Evolutionary conservation across 176 grass and related monocot genomes (phyloP), one percentile per base, ranked within the genome.

Genomic region (Bromus sterilis): DNA sequence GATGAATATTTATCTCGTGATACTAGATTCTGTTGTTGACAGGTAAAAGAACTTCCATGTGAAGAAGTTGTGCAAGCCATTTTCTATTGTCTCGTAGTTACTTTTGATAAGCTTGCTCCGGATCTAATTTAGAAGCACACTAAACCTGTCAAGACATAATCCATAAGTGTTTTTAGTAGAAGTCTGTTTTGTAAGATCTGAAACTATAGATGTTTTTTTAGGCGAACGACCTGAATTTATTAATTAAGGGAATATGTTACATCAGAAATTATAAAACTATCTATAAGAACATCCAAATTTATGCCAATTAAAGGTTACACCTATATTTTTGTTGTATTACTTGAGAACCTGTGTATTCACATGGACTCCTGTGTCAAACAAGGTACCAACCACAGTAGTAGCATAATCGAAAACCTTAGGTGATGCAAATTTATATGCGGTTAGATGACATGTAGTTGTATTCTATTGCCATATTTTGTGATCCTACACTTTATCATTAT

Each of bases 101-200:
- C 65, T 30, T 79, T 7, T 6, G 57, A 32, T 75, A 60, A 41
- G 12, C 29, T 56, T 75, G 36, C 20, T 28, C 79, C 28, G 43
- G n/a, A 31, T 73, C 37, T 60, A 73, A 73, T 20, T 66, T 60
- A 82, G 55, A 59, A 32, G 67, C 67, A 61, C 69, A 82, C 26
- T 37, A 60, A 43, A 59, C 55, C 53, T 82, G 11, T 55, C 23
- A 65, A 65, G 21, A 24, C 28, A 74, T 72, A 74, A 60, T 26
- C 15, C 11, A 15, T 44, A 42, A 9, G 24, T 58, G 20, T 73
- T 58, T 73, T 71, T 46, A 1, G 56, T 5, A n/a, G 41, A 21
- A 74, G 25, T 49, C 29, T 1, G 43, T 46, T 21, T 74, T 74
- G 37, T 82, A 48, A 16, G 65, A 18, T 59, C 51, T 11, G 11